These are phyloP conservation scores for Spathaspora girioi DNA, from an alignment of 805 yeast species.

Conservation along the genomic window DNA sequence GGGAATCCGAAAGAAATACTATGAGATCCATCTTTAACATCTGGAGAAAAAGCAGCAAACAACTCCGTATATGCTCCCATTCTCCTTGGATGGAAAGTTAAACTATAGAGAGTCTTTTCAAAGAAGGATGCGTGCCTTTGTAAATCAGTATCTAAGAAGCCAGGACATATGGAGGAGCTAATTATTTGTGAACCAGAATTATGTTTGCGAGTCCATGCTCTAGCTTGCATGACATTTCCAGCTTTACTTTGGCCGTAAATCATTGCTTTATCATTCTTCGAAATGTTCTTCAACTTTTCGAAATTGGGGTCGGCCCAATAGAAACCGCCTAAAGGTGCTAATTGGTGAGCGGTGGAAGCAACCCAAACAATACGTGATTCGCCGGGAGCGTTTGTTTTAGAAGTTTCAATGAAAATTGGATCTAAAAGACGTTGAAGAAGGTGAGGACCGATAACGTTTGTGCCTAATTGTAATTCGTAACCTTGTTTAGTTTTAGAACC, in stretches of 20 bases:
- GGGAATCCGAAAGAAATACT: constrained; percentile 32
- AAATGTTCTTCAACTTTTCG: constrained; percentile 10
- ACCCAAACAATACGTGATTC: constrained; percentile 41
- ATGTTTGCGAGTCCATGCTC: constrained; percentile 30
- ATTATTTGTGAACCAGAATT: constrained; percentile 21
- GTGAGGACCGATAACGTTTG: constrained; percentile 20
- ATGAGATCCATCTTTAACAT: constrained; percentile 30
- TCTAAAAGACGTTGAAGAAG: constrained; percentile 5
- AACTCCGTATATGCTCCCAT: constrained; percentile 44
- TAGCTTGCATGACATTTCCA: constrained; percentile 30
- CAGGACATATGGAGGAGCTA: constrained; percentile 39
- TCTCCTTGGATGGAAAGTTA: constrained; percentile 16
- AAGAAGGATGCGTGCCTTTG: constrained; percentile 15
- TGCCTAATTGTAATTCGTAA: constrained; percentile 25
- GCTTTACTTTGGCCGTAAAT: constrained; percentile 45
- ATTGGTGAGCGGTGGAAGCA: constrained; percentile 34
- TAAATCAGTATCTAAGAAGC: constrained; percentile 32
- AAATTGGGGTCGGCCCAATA: constrained; percentile 28
- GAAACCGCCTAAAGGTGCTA: constrained; percentile 28
- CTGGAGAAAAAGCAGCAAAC: constrained; percentile 40
- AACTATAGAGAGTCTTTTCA: constrained; percentile 1
- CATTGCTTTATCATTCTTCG: constrained; percentile 7
- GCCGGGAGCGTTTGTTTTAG: constrained; percentile 11
- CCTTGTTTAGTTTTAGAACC: constrained; percentile 32
- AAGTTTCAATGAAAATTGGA: constrained; percentile 17